Evolutionary conservation across 768 basidiomycete genomes (phyloP), one percentile per base, ranked within the genome.

Genomic region (Leccinum disarticulatum): DNA sequence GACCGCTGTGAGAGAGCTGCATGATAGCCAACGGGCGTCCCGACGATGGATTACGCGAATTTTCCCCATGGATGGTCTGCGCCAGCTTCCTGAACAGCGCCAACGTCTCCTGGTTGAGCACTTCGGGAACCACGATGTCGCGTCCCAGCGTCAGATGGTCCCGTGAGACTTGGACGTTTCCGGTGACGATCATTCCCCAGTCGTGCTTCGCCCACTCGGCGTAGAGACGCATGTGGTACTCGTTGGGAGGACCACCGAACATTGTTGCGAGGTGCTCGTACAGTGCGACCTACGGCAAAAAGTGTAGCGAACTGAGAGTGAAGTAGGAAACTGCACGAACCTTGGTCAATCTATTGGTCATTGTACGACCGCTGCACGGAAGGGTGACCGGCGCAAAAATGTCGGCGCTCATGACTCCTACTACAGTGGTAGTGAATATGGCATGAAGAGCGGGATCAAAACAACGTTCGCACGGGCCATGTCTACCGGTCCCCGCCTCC

Each of bases 111-210:
- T 79, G 70, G 3, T 76, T 74, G 54, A 86, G 56, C 0, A 61
- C 63, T 10, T 67, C 64, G 0, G 89, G 90, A 3, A 89, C 62
- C n/a, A 84, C 72, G 8, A 91, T 75, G 67, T 93, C 92, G 36
- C 88, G 81, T 17, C 90, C 91, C 27, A 94, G 76, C 4, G 84
- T 76, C 3, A 93, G 77, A 68, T 94, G 92, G 1, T 77, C 71
- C 0, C 61, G 60, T 28, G 80, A 80, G 28, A 95, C 84, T 66
- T 90, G 88, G 4, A 92, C 81, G 63, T 95, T 95, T 4, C 95
- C 95, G 0, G 95, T 93, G 30, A 95, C 71, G 50, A 96, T 76
- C 81, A 97, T 91, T 0, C 93, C 95, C 92, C 92, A 98, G 51
- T 81, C 80, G 11, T 88, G 82, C 55, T 77, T 71, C 1, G 86